Conservation (phyloP, 2,329 filamentous ascomycete species). For the Colletotrichum gigasporum region DNA sequence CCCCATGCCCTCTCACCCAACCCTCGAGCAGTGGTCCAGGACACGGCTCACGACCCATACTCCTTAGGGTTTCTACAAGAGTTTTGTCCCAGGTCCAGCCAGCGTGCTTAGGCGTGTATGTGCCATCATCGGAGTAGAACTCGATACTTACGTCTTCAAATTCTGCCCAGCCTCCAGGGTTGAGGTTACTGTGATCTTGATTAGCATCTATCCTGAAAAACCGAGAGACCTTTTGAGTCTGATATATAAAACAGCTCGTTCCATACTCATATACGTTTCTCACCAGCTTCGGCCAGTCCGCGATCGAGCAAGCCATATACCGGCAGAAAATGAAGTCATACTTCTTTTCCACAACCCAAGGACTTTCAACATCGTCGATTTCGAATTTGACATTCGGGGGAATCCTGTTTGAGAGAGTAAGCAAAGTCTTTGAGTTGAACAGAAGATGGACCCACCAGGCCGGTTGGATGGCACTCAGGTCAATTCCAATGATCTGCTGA, state of each 20-base stretch:
- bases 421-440: background rate
- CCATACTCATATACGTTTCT: conserved; percentile 37
- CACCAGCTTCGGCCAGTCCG: conserved; percentile 41
- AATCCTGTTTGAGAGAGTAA: conserved; percentile 31
- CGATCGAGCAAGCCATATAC: conserved; percentile 42
- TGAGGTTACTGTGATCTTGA: conserved; percentile 42
- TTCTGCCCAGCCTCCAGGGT: conserved; percentile 47
- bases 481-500: conserved; percentile 39
- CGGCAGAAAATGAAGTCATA: conserved; percentile 50
- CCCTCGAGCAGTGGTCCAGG: conserved; percentile 37
- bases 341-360: conserved; percentile 36
- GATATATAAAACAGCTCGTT: no score
- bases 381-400: conserved; percentile 47
- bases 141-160: conserved; percentile 40
- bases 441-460: conserved; percentile 32
- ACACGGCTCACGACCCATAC: conserved; percentile 35
- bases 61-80: conserved; percentile 31
- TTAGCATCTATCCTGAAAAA: no score
- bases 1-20: conserved; percentile 42
- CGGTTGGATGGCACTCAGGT: conserved; percentile 43
- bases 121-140: conserved; percentile 41
- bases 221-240: no score
- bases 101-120: conserved; percentile 34
- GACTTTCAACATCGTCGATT: conserved; percentile 46
- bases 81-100: conserved; percentile 35